phyloP scores from a whole-genome alignment of 352 stramenopile genomes.

The Pythium angustatum region DNA sequence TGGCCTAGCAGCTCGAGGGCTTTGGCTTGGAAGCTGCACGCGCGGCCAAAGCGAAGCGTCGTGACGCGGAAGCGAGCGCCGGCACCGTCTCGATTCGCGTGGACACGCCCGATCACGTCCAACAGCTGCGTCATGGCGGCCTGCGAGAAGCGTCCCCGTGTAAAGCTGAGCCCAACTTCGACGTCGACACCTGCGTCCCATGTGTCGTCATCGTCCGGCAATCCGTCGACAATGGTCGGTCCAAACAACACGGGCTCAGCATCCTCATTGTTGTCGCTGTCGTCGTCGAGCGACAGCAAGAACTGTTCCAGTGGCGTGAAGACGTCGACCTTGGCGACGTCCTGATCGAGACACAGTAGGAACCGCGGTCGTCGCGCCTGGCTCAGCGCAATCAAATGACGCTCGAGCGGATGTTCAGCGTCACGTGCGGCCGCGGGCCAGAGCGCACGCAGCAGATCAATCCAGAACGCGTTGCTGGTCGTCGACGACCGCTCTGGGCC shows the following conservation, averaged over 20 bases:
- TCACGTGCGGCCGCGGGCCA: not conserved
- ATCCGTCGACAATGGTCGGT: not conserved
- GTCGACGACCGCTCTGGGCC: not conserved
- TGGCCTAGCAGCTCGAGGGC: slow-evolving; percentile 7
- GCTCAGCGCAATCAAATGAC: slow-evolving; percentile 6
- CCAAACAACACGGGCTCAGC: not conserved
- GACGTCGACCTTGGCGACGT: not conserved
- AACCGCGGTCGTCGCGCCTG: not conserved
- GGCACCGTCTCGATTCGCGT: not conserved
- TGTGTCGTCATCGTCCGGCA: slow-evolving; percentile 1
- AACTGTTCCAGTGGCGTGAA: not conserved
- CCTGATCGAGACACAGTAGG: slow-evolving; percentile 9
- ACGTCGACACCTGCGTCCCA: slow-evolving; percentile 4
- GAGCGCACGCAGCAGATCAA: not conserved
- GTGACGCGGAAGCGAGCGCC: not conserved
- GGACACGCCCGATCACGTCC: not conserved
- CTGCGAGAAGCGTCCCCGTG: slow-evolving; percentile 7
- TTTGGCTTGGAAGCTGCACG: not conserved
- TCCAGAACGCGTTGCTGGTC: slow-evolving; percentile 2
- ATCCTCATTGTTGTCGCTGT: no score
- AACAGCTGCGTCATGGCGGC: slow-evolving; percentile 13
- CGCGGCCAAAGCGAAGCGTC: slow-evolving; percentile 5
- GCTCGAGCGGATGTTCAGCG: slow-evolving; percentile 4
- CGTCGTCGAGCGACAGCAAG: not conserved
- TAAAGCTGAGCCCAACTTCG: slow-evolving; percentile 17